Evolutionary conservation across 78 protist genomes (phyloP).

Genomic region (Anaeramoeba flamelloides): DNA sequence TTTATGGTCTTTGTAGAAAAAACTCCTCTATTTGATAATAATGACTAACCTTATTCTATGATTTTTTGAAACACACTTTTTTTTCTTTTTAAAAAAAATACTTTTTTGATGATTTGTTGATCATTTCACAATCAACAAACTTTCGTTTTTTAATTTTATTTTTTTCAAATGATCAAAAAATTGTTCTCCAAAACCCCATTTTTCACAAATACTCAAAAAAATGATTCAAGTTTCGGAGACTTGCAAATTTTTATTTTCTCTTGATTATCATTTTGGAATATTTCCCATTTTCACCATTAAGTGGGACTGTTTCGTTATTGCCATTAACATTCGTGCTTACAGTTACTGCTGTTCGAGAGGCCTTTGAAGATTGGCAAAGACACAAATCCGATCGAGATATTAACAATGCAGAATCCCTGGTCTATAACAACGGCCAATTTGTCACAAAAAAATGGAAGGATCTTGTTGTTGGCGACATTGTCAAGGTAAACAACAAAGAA

Average conservation of each 20-base stretch:
- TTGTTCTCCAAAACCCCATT: too few relatives aligned
- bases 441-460: background rate
- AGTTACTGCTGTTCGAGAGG: slow-evolving; percentile 6
- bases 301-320: background rate
- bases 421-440: background rate
- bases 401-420: slow-evolving; percentile 8
- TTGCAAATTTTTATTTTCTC: slow-evolving; percentile 58
- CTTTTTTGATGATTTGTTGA: too few relatives aligned
- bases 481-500: slow-evolving; percentile 30
- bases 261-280: slow-evolving; percentile 40
- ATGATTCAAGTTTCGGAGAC: slow-evolving; percentile 6
- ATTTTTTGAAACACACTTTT: too few relatives aligned
- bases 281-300: slow-evolving; percentile 40
- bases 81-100: too few relatives aligned
- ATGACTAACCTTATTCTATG: too few relatives aligned
- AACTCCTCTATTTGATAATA: too few relatives aligned
- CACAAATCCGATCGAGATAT: slow-evolving; percentile 18
- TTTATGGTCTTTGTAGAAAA: too few relatives aligned
- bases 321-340: slow-evolving; percentile 5
- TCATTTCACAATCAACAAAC: too few relatives aligned
- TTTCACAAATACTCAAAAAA: too few relatives aligned
- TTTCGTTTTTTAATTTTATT: too few relatives aligned
- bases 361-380: slow-evolving; percentile 20
- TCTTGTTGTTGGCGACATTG: slow-evolving; percentile 46
- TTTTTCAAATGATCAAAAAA: too few relatives aligned